phyloP scores from a whole-genome alignment of 2,329 filamentous ascomycete species.

The Atkinsonella hypoxylon region DNA sequence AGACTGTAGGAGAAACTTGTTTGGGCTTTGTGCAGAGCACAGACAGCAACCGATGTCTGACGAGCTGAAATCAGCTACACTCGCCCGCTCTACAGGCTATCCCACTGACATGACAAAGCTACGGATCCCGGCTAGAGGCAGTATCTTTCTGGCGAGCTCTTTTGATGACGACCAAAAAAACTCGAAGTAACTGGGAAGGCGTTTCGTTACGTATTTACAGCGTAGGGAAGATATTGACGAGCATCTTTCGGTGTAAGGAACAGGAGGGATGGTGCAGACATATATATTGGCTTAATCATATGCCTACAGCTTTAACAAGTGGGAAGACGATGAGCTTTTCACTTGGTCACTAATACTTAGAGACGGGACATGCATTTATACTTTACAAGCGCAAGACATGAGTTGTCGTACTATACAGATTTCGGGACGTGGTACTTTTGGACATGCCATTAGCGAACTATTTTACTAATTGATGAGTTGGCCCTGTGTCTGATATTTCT shows the following conservation, averaged over 20 bases:
- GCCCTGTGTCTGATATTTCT: neutral
- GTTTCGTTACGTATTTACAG: conserved; percentile 9
- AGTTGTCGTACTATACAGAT: conserved; percentile 5
- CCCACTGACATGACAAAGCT: neutral
- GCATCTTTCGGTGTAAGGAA: conserved; percentile 5
- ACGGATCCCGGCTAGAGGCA: neutral
- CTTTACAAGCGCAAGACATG: conserved; percentile 8
- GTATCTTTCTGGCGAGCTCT: neutral
- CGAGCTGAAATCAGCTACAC: neutral
- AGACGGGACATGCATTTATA: conserved; percentile 11
- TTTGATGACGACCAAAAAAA: conserved; percentile 2
- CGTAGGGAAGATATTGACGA: conserved; percentile 4
- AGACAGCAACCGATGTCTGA: neutral
- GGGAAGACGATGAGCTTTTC: conserved; percentile 1
- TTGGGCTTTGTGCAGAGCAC: neutral
- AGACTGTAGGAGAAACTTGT: neutral
- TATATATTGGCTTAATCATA: neutral
- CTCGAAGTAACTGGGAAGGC: conserved; percentile 3
- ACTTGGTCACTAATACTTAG: conserved; percentile 8
- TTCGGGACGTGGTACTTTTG: conserved; percentile 4
- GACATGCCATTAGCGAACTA: conserved; percentile 11
- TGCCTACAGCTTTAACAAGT: conserved; percentile 5
- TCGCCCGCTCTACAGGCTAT: neutral
- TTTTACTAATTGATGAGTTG: conserved; percentile 7
- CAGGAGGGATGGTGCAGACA: conserved; percentile 8